These are phyloP conservation scores for Rhododendron mucronatum DNA, from an alignment of 148 eudicot genomes.

Conservation along the genomic window DNA sequence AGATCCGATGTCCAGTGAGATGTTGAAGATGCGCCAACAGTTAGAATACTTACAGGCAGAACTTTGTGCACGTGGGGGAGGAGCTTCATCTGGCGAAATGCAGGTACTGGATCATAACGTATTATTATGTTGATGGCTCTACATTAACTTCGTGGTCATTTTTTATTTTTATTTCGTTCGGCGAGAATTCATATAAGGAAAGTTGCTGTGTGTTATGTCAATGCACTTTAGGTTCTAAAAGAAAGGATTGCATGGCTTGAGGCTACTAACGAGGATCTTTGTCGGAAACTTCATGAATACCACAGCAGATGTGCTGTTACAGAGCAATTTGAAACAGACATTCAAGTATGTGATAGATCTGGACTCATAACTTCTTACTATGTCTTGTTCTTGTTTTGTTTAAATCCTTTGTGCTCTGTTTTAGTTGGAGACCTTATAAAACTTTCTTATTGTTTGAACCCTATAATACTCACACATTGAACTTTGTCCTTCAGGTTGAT, in stretches of 20 bases:
- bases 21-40: conserved; percentile 97
- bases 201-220: background rate
- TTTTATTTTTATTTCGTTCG: background rate
- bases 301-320: conserved; percentile 50
- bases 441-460: background rate
- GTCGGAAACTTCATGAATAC: conserved; percentile 64
- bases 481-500: conserved; percentile 36
- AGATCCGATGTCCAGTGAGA: conserved; percentile 90
- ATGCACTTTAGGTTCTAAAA: conserved; percentile 50
- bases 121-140: background rate
- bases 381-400: background rate
- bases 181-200: background rate
- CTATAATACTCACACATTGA: background rate
- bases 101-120: conserved; percentile 42
- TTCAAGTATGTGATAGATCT: conserved; percentile 39
- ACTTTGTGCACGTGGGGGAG: conserved; percentile 93
- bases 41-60: conserved; percentile 91
- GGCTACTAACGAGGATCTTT: conserved; percentile 80
- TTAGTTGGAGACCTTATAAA: background rate
- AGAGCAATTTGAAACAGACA: conserved; percentile 47
- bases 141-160: background rate
- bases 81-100: conserved; percentile 63
- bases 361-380: background rate
- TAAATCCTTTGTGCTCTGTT: background rate
- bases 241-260: conserved; percentile 92